phyloP scores from a whole-genome alignment of 768 basidiomycete genomes.

The Boletus coccyginus region DNA sequence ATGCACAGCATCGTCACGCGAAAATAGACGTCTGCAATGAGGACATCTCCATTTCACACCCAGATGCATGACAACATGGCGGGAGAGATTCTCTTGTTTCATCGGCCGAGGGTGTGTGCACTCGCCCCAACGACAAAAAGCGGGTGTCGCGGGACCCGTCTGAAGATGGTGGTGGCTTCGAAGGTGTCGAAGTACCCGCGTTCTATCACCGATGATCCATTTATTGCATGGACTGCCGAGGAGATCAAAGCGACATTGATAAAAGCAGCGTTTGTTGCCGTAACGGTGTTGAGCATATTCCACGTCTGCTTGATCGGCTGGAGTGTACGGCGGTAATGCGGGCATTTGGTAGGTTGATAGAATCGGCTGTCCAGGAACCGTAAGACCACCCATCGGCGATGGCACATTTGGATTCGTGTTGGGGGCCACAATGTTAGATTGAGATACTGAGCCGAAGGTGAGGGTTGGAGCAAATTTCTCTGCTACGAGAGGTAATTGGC shows the following conservation, averaged over 20 bases:
- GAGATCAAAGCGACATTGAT: conserved; percentile 26
- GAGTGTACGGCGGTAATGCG: background rate
- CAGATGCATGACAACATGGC: conserved; percentile 29
- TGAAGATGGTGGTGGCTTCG: conserved; percentile 24
- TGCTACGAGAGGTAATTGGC: background rate
- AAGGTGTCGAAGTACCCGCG: conserved; percentile 27
- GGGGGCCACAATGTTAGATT: background rate
- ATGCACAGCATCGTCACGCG: conserved; percentile 33
- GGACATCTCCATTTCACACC: conserved; percentile 31
- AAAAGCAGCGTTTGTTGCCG: conserved; percentile 15
- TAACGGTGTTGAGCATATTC: conserved; percentile 23
- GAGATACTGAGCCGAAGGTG: background rate
- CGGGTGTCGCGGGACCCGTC: conserved; percentile 10
- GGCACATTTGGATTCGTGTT: conserved; percentile 1
- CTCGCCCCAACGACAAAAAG: conserved; percentile 22
- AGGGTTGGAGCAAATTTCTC: background rate
- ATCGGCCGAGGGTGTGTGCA: conserved; percentile 24
- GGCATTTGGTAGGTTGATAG: background rate
- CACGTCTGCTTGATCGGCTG: conserved; percentile 19
- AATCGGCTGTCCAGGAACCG: background rate
- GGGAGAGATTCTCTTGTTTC: conserved; percentile 33
- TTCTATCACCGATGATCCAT: conserved; percentile 27
- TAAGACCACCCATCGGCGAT: background rate
- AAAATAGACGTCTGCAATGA: conserved; percentile 24
- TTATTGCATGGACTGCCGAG: conserved; percentile 23